phyloP scores from a whole-genome alignment of 2,329 filamentous ascomycete genomes.

The Diplocarpon rosae region DNA sequence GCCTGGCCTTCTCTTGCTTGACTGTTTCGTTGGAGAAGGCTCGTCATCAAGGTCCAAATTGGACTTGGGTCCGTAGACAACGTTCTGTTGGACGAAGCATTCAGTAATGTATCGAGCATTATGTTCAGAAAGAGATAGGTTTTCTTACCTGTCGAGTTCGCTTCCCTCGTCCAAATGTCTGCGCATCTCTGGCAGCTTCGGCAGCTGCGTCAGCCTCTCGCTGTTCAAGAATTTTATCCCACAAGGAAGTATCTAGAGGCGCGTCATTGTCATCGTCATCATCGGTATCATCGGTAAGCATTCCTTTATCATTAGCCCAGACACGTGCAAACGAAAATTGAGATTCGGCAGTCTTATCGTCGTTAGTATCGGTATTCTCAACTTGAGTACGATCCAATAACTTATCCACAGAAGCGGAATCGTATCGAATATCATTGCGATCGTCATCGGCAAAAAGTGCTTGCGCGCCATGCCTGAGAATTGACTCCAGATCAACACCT shows the following conservation, averaged over 20 bases:
- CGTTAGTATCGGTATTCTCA: slow-evolving; percentile 56
- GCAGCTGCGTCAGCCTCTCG: slow-evolving; percentile 69
- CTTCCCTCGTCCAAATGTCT: slow-evolving; percentile 78
- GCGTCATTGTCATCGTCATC: slow-evolving; percentile 39
- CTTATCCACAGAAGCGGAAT: slow-evolving; percentile 71
- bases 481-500: slow-evolving; percentile 71
- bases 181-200: slow-evolving; percentile 54
- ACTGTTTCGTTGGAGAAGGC: slow-evolving; percentile 9
- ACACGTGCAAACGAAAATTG: slow-evolving; percentile 86
- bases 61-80: slow-evolving; percentile 15
- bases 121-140: background rate
- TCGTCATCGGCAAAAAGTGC: slow-evolving; percentile 73
- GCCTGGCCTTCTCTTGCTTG: slow-evolving; percentile 4
- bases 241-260: slow-evolving; percentile 57
- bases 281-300: slow-evolving; percentile 52
- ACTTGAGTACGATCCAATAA: slow-evolving; percentile 78
- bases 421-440: slow-evolving; percentile 68
- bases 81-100: background rate
- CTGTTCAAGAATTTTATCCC: slow-evolving; percentile 82
- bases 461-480: slow-evolving; percentile 77
- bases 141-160: slow-evolving; percentile 33
- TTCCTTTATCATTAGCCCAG: slow-evolving; percentile 74
- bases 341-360: slow-evolving; percentile 56
- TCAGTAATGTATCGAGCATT: too few species aligned
- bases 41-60: slow-evolving; percentile 13